Evolutionary conservation across 2,329 filamentous ascomycete genomes (phyloP).

Genomic region (Colletotrichum spinosum): DNA sequence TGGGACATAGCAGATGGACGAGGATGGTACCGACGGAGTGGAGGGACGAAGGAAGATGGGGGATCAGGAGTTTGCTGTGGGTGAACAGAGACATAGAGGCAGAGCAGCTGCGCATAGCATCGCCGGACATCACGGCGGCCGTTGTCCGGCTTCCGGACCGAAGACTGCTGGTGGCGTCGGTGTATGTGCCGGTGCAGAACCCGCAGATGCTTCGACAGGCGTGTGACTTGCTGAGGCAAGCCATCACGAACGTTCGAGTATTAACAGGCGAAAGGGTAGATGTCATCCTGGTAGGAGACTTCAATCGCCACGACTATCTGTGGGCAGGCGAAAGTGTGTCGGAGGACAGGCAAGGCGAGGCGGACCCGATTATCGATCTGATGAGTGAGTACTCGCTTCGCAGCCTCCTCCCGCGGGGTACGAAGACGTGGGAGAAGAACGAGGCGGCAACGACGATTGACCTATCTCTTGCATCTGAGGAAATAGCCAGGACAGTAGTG

Average conservation of each 20-base stretch:
- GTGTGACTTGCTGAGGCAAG: neutral
- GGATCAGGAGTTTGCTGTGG: constrained; percentile 8
- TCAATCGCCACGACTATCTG: constrained; percentile 38
- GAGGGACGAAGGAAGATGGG: constrained; percentile 24
- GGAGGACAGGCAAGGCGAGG: constrained; percentile 48
- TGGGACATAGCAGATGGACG: constrained; percentile 33
- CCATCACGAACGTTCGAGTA: neutral
- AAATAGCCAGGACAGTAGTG: constrained; percentile 36
- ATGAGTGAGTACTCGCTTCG: constrained; percentile 47
- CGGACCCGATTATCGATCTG: constrained; percentile 48
- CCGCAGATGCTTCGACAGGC: constrained; percentile 7
- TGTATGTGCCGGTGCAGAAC: neutral
- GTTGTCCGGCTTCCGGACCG: neutral
- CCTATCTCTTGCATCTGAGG: constrained; percentile 41
- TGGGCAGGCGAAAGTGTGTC: constrained; percentile 37
- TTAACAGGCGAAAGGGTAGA: neutral
- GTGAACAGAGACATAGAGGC: neutral
- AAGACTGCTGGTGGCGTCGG: constrained; percentile 3
- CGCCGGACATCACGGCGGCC: neutral
- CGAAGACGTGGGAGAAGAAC: constrained; percentile 47
- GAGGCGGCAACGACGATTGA: constrained; percentile 42
- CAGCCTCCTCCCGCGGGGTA: constrained; percentile 49
- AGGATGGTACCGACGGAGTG: constrained; percentile 27
- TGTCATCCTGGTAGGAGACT: constrained; percentile 36
- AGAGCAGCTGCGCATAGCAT: neutral